Evolutionary conservation across 2,329 filamentous ascomycete species (phyloP), one percentile per base, ranked within the genome.

Genomic region (Cercospora sojina): DNA sequence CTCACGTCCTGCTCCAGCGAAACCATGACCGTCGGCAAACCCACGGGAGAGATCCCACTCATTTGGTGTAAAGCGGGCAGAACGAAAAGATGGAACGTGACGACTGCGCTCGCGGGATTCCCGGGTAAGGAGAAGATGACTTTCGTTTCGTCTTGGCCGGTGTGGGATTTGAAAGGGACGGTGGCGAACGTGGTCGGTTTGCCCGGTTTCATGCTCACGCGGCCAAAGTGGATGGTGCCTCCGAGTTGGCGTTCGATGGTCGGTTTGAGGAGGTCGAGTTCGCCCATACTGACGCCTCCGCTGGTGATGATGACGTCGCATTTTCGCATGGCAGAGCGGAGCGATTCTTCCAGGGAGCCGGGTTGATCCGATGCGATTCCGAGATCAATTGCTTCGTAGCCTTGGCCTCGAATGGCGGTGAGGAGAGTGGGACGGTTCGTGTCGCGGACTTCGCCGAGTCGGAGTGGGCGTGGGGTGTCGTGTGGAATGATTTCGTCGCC

Each of bases 151-250:
- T 88, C 84, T 47, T 86, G 81, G 20, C 88, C 87, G 13, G 73
- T 67, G 56, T 77, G 75, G 64, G 70, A 59, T 70, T 89, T 89
- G 75, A 86, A 82, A 0, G 91, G 89, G 0, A 98, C 86, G 0
- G 92, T 97, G 2, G 95, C 95, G 78, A 99, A 99, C 0, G 95
- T 99, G 0, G 93, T 97, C 2, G 95, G 95, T 79, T 98, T 99
- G 4, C 95, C 95, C 0, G 95, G 95, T 82, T 99, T 99, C 95
- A 99, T 98, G 63, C 90, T 87, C 2, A 99, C 95, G 3, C 95
- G 90, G 25, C 95, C 95, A 73, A 99, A 99, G 79, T 97, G 95
- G 71, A 99, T 97, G 0, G 90, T 95, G 7, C 95, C 95, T 64
- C 93, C 92, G 0, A 99, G 86, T 1, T 88, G 85, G 49, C 94